Evolutionary conservation across 306 rosid genomes (phyloP), one percentile per base, ranked within the genome.

Genomic region (Parietaria judaica): DNA sequence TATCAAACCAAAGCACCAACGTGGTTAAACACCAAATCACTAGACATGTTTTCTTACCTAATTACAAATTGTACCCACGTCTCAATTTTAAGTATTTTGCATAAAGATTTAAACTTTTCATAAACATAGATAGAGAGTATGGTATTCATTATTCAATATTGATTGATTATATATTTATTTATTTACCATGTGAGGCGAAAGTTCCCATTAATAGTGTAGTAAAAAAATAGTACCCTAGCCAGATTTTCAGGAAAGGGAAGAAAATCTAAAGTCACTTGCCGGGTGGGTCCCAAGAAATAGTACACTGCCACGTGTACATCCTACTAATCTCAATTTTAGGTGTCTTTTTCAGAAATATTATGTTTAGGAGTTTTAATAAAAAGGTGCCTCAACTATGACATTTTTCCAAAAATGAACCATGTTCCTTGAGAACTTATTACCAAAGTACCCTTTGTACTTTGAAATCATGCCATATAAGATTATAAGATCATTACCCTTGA

Each of bases 191-290:
- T 69, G 76, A 55, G 14, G 15, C 45, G 63, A 69, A 64, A 70
- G 59, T 57, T 83, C 58, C 84, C 61, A 55, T 60, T 71, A 66
- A 75, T 80, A 70, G 85, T 41, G 52, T 49, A 44, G 86, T 83
- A 74, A 88, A 80, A 71, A 55, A 62, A 41, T 58, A 14, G 17
- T 35, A 37, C 37, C 10, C 58, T 51, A 58, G 72, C 75, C 79
- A 74, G 77, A 75, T 72, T 77, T 75, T 72, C 77, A 68, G 69
- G 50, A 60, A 13, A 63, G 62, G 60, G 15, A 37, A 14, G 43
- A 58, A 46, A 64, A 67, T 63, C 58, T 71, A 63, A 65, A 66
- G 67, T 55, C 80, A 70, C 60, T 47, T 15, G 50, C 14, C 36
- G 0, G n/a, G 62, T 71, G 81, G 74, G 74, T 66, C 84, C 84